A percentile compares a stretch with the other conserved stretches of the same genome.
Evolutionary conservation across 2,329 filamentous ascomycete species (phyloP).

Genomic region (Polytolypa hystricis): DNA sequence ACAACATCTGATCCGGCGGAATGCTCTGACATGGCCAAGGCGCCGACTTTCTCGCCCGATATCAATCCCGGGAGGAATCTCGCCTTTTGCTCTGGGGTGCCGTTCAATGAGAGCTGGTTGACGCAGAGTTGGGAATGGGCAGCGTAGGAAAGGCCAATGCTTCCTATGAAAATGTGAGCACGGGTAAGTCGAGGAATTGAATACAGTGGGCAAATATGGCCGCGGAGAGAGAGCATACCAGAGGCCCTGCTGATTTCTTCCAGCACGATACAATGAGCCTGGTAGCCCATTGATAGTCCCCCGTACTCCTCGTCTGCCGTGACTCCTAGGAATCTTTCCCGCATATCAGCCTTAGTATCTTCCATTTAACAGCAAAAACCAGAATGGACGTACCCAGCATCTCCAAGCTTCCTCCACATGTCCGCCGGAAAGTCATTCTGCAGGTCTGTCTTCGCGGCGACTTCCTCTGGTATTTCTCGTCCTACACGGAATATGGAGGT

Average conservation of each 20-base stretch:
- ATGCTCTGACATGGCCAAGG: constrained; percentile 89
- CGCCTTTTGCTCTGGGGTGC: constrained; percentile 63
- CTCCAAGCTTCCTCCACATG: constrained; percentile 90
- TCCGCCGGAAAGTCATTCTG: constrained; percentile 77
- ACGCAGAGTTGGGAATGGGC: constrained; percentile 94
- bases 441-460: constrained; percentile 73
- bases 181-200: background rate
- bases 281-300: constrained; percentile 84
- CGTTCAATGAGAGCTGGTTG: constrained; percentile 91
- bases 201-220: background rate
- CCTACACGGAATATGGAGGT: constrained; percentile 29
- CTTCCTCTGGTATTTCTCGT: constrained; percentile 72
- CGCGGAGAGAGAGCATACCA: constrained; percentile 32
- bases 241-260: constrained; percentile 87
- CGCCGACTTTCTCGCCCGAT: constrained; percentile 69
- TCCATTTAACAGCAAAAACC: background rate
- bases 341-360: background rate
- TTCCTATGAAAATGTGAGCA: constrained; percentile 18
- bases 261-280: constrained; percentile 90
- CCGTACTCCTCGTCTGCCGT: constrained; percentile 89
- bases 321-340: constrained; percentile 66
- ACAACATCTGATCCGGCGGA: constrained; percentile 88
- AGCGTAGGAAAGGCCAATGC: constrained; percentile 80
- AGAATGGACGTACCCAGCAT: constrained; percentile 51
- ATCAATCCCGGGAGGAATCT: constrained; percentile 72